Percentiles rank a stretch among this genome's conserved stretches.
phyloP scores from a whole-genome alignment of 1,284 basidiomycete genomes.

The Malassezia globosa region DNA sequence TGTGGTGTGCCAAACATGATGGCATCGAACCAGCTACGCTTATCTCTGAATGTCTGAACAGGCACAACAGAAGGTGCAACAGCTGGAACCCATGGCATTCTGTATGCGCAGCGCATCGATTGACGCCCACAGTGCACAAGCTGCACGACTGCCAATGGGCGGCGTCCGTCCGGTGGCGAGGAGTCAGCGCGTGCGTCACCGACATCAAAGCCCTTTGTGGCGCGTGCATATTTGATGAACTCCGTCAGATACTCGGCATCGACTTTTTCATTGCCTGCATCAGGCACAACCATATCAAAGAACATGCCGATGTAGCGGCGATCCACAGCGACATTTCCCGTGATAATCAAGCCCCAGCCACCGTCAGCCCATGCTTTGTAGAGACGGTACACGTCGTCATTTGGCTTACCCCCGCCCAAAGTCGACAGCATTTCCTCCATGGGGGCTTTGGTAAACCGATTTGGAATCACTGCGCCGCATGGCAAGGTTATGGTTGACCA shows the following conservation, averaged over 20 bases:
- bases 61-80: slow-evolving; percentile 63
- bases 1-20: slow-evolving; percentile 30
- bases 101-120: slow-evolving; percentile 62
- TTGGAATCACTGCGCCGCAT: slow-evolving; percentile 51
- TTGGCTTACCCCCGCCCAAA: slow-evolving; percentile 33
- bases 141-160: slow-evolving; percentile 56
- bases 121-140: slow-evolving; percentile 78
- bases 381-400: slow-evolving; percentile 54
- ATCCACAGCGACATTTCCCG: slow-evolving; percentile 73
- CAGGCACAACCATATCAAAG: slow-evolving; percentile 63
- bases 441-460: slow-evolving; percentile 52
- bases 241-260: slow-evolving; percentile 42
- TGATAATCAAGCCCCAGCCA: slow-evolving; percentile 78
- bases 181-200: slow-evolving; percentile 26
- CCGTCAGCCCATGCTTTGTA: slow-evolving; percentile 68
- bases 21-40: slow-evolving; percentile 48
- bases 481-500: slow-evolving; percentile 43
- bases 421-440: slow-evolving; percentile 37
- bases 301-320: slow-evolving; percentile 64
- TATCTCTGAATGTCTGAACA: slow-evolving; percentile 49
- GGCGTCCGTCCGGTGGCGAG: slow-evolving; percentile 6
- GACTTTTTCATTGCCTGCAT: slow-evolving; percentile 17
- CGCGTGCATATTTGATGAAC: slow-evolving; percentile 30
- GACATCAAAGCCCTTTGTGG: slow-evolving; percentile 25
- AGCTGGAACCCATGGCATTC: slow-evolving; percentile 55